Evolutionary conservation across 495 filamentous ascomycete species (phyloP).

Genomic region (Neurospora sp.): DNA sequence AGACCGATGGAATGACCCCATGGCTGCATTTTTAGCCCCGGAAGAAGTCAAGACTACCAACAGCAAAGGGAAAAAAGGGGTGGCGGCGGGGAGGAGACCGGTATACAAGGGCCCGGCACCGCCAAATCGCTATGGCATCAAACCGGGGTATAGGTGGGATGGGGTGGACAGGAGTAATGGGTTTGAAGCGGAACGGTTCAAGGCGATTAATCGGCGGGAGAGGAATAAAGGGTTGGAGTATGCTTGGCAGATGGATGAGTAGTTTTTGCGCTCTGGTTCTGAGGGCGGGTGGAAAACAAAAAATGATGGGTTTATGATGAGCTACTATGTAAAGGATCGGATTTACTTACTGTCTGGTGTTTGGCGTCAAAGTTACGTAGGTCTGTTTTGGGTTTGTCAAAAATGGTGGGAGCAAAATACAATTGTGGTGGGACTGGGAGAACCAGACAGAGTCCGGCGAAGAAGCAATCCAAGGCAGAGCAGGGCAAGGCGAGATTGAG

Average conservation of each 20-base stretch:
- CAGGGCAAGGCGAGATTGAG: too few relatives aligned
- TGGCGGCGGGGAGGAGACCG: conserved; percentile 43
- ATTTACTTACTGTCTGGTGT: background rate
- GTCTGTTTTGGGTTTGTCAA: too few relatives aligned
- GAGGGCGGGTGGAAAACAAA: too few relatives aligned
- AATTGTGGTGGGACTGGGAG: too few relatives aligned
- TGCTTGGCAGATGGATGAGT: conserved; percentile 93
- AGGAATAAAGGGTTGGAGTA: conserved; percentile 74
- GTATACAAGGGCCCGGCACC: conserved; percentile 67
- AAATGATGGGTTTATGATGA: background rate
- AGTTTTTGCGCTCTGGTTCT: background rate
- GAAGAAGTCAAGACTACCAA: background rate
- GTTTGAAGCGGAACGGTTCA: conserved; percentile 92
- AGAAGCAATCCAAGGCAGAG: too few relatives aligned
- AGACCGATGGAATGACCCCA: conserved; percentile 89
- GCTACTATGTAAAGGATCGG: too few relatives aligned
- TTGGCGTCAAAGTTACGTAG: background rate
- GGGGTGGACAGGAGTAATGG: conserved; percentile 91
- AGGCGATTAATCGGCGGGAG: conserved; percentile 64
- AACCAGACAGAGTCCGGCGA: too few relatives aligned
- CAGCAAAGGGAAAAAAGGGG: too few relatives aligned
- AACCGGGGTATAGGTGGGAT: conserved; percentile 91
- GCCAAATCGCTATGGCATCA: conserved; percentile 92
- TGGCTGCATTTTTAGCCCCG: conserved; percentile 62
- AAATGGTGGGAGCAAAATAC: too few relatives aligned